Conservation (phyloP, 257 asterid genomes). For the Solanum lignicaule region DNA sequence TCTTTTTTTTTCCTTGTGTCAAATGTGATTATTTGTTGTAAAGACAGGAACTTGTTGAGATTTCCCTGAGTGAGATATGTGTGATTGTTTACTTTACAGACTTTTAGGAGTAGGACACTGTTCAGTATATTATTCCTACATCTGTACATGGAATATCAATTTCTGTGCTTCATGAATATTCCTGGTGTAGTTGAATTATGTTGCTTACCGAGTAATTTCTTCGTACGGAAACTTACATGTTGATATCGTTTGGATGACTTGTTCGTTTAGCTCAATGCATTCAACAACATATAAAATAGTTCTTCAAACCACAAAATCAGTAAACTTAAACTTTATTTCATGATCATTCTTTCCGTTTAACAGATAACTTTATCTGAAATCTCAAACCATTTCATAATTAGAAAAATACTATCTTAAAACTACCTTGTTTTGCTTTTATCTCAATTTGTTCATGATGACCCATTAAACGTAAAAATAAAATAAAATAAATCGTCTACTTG, state of each 20-base stretch:
- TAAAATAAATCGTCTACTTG: neutral
- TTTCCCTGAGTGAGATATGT: neutral
- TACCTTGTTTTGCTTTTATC: neutral
- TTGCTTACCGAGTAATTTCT: neutral
- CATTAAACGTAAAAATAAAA: neutral
- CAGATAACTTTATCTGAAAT: neutral
- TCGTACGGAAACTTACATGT: neutral
- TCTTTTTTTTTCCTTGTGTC: neutral
- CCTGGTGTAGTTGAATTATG: neutral
- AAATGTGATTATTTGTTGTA: neutral
- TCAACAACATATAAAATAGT: neutral
- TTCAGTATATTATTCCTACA: neutral
- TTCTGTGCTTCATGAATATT: neutral
- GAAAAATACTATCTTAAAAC: neutral
- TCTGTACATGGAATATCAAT: neutral
- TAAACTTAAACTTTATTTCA: neutral
- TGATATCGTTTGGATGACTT: neutral
- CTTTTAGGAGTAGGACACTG: neutral
- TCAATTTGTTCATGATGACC: neutral
- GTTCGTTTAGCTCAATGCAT: neutral
- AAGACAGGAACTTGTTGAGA: neutral
- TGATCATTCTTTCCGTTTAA: neutral
- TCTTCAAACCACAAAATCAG: neutral
- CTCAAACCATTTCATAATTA: neutral
- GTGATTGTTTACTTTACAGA: neutral